Evolutionary conservation across 2,329 filamentous ascomycete species (phyloP), one percentile per base, ranked within the genome.

Genomic region (Teratosphaeria viscida): DNA sequence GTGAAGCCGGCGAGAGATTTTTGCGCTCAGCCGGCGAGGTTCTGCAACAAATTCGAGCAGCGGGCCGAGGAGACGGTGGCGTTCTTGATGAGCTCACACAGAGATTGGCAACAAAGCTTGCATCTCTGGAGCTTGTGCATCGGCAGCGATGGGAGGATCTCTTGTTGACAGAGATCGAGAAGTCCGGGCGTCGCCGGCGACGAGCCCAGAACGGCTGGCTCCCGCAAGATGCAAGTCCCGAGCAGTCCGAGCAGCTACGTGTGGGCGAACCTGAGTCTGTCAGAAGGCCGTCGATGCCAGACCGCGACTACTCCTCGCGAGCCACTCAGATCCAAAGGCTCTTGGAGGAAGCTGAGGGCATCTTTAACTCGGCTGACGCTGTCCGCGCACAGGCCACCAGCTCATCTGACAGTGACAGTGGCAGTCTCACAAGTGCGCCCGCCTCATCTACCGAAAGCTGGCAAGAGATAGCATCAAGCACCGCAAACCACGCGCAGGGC

Each of bases 311-410:
- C 16, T 75, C 76, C 2, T 79, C 74, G 37, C 71, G 76, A 60
- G 79, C 78, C 3, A 76, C 76, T 3, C 74, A 77, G 56, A 78
- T 81, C 52, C 76, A 75, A 56, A 74, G 78, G 10, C 69, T 71
- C 27, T 65, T 81, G 8, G 79, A 80, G 67, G 79, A 81, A 66
- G 64, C 64, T 1, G 67, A 68, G 53, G 57, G 32, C 39, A 53
- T 62, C 39, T 49, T 49, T n/a, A 49, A 49, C 16, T 49, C 43
- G n/a, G 43, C 43, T 49, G 43, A 49, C 10, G 6, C 43, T 19
- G 8, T 49, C 2, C n/a, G 10, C 4, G 43, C 43, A n/a, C 43
- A 49, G 16, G 43, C 43, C 5, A 49, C 19, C 43, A 23, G 43
- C n/a, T 49, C 16, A 19, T 19, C 43, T 49, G 43, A n/a, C 43